Evolutionary conservation across 2,329 filamentous ascomycete species (phyloP).

Genomic region (Talaromyces sp.): DNA sequence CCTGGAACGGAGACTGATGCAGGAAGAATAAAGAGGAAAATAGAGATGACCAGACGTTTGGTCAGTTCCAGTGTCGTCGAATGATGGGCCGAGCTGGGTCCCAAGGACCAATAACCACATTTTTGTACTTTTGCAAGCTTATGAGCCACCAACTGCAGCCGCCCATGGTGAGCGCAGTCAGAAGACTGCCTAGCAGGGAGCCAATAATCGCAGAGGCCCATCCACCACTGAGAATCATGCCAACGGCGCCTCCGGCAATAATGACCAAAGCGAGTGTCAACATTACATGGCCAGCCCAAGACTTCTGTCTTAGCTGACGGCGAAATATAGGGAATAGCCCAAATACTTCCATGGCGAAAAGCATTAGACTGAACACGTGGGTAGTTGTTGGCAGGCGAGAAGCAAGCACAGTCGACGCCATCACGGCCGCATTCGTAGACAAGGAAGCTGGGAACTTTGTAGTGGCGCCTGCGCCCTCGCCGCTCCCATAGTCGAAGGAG

Average conservation of each 20-base stretch:
- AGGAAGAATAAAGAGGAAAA: conserved; percentile 4
- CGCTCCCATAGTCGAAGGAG: conserved; percentile 92
- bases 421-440: conserved; percentile 92
- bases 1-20: no score
- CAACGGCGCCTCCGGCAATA: conserved; percentile 78
- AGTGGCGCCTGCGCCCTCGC: conserved; percentile 44
- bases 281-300: conserved; percentile 76
- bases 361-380: conserved; percentile 90
- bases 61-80: conserved; percentile 45
- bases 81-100: conserved; percentile 80
- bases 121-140: conserved; percentile 96
- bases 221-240: conserved; percentile 60
- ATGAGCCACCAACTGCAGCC: conserved; percentile 98
- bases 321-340: conserved; percentile 96
- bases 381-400: conserved; percentile 86
- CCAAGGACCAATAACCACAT: conserved; percentile 97
- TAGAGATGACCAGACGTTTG: background rate
- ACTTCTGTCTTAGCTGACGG: conserved; percentile 80
- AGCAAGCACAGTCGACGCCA: conserved; percentile 93
- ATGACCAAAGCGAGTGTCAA: conserved; percentile 77
- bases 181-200: conserved; percentile 72
- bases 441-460: conserved; percentile 64
- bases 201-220: conserved; percentile 65
- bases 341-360: conserved; percentile 97
- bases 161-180: conserved; percentile 80